Evolutionary conservation across 305 asterid genomes (phyloP).

Genomic region (Salvia sclarea): DNA sequence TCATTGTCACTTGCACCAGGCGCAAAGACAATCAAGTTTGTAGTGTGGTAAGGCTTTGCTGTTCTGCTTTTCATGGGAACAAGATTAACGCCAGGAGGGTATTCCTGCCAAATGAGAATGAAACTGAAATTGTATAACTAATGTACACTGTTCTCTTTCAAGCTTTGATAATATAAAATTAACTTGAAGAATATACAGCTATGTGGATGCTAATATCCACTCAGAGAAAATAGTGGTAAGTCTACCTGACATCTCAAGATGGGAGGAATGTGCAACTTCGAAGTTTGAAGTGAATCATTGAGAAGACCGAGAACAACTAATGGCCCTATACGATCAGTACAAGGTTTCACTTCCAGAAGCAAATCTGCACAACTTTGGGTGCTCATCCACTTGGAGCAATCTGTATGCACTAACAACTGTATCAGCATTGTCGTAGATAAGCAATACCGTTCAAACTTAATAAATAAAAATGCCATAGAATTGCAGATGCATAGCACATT

Average conservation of each 20-base stretch:
- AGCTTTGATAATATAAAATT: background rate
- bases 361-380: slow-evolving; percentile 49
- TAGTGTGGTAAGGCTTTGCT: slow-evolving; percentile 72
- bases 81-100: slow-evolving; percentile 80
- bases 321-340: slow-evolving; percentile 75
- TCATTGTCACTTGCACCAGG: slow-evolving; percentile 42
- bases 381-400: slow-evolving; percentile 72
- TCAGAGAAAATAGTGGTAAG: background rate
- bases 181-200: background rate
- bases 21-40: slow-evolving; percentile 71
- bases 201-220: background rate
- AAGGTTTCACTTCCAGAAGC: slow-evolving; percentile 61
- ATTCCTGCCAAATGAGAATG: slow-evolving; percentile 57
- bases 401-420: slow-evolving; percentile 41
- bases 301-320: slow-evolving; percentile 68
- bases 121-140: background rate
- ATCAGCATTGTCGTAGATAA: slow-evolving; percentile 19
- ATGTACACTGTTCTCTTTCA: background rate
- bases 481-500: background rate
- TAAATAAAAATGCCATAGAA: background rate
- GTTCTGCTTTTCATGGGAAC: slow-evolving; percentile 94
- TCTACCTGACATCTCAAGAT: slow-evolving; percentile 62
- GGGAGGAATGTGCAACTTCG: slow-evolving; percentile 49
- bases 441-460: background rate
- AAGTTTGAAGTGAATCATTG: slow-evolving; percentile 44